Evolutionary conservation across 75 land plant species (phyloP).

Genomic region (Isoetes taiwanensis): DNA sequence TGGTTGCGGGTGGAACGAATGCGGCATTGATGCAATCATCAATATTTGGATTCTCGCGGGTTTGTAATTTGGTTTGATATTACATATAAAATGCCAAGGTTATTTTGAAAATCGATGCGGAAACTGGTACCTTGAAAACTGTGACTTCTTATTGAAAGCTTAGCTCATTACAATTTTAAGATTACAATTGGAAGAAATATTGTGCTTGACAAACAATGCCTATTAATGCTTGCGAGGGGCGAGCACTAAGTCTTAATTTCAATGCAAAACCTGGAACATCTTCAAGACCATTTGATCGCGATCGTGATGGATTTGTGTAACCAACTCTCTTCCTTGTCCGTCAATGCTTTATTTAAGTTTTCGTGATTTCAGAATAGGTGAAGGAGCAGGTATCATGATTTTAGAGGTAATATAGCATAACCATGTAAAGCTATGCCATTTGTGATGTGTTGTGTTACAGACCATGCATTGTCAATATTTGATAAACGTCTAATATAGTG

Average conservation of each 20-base stretch:
- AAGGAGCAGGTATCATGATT: conserved; percentile 89
- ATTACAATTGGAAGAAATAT: no score
- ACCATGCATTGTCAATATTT: neutral
- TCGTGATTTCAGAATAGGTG: conserved; percentile 91
- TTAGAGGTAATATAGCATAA: conserved; percentile 85
- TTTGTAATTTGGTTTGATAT: no score
- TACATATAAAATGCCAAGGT: neutral
- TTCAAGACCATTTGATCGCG: conserved; percentile 87
- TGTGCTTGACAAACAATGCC: no score
- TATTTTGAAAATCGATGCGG: neutral
- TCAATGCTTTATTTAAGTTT: no score
- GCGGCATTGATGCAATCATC: conserved; percentile 95
- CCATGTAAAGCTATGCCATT: no score
- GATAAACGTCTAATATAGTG: no score
- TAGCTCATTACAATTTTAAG: neutral
- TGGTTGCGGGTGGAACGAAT: conserved; percentile 99
- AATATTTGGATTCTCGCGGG: conserved; percentile 95
- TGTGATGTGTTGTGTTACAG: neutral
- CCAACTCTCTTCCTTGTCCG: no score
- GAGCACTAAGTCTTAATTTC: conserved; percentile 77
- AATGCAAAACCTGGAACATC: conserved; percentile 51
- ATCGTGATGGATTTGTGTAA: conserved; percentile 94
- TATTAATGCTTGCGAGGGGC: no score
- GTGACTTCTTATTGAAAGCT: neutral
- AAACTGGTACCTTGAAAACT: neutral